A percentile compares a stretch with the other conserved stretches of the same genome.
Evolutionary conservation across 2,329 filamentous ascomycete genomes (phyloP).

Genomic region (Gyromitra esculenta): DNA sequence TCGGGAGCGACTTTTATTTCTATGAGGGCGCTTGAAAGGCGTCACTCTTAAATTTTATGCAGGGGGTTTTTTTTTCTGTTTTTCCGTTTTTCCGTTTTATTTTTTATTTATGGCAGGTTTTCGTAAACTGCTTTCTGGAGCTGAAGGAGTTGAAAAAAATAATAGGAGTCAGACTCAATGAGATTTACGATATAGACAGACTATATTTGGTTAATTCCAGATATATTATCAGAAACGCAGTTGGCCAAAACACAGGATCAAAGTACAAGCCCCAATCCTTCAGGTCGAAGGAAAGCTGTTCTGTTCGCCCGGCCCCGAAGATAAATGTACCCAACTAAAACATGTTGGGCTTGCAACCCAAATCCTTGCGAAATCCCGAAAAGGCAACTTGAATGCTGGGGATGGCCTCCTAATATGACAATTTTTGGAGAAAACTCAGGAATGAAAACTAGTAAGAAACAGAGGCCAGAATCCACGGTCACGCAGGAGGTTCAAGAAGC

Average conservation of each 20-base stretch:
- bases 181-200: no score
- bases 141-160: not conserved
- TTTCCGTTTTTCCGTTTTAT: not conserved
- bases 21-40: constrained; percentile 26
- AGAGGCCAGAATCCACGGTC: no score
- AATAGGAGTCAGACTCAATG: not conserved
- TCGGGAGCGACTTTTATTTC: constrained; percentile 34
- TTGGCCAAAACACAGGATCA: no score
- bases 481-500: no score
- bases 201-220: not conserved
- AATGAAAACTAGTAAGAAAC: no score
- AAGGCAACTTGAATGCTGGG: no score
- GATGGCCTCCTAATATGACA: no score
- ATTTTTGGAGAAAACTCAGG: no score
- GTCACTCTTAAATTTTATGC: not conserved
- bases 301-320: no score
- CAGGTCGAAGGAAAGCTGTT: not conserved
- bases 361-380: no score
- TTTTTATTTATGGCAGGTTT: not conserved
- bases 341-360: no score
- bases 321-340: no score
- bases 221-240: not conserved
- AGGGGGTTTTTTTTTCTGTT: not conserved
- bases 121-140: not conserved
- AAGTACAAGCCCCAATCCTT: not conserved